Percentiles rank a stretch among this genome's conserved stretches.
Evolutionary conservation across 495 filamentous ascomycete species (phyloP).

Genomic region (Neurospora sp.): DNA sequence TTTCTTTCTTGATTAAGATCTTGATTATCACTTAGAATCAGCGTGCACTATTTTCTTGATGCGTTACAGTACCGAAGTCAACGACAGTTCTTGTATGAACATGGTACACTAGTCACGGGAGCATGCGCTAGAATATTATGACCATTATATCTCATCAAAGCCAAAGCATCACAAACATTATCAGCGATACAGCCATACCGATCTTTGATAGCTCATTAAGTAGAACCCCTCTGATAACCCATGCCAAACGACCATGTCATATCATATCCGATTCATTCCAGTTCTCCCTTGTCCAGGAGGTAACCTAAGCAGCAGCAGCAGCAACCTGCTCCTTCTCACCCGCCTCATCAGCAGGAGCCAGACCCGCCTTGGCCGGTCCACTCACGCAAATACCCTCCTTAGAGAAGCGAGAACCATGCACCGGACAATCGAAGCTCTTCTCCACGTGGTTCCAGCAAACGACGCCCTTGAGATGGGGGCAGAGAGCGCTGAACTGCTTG

Average conservation of each 20-base stretch:
- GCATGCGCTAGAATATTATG: too few relatives aligned
- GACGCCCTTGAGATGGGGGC: conserved; percentile 46
- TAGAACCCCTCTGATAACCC: neutral
- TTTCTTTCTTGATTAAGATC: neutral
- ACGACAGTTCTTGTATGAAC: too few relatives aligned
- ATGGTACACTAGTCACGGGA: too few relatives aligned
- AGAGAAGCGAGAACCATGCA: conserved; percentile 47
- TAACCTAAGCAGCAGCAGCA: neutral
- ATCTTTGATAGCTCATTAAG: too few relatives aligned
- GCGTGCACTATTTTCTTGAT: too few relatives aligned
- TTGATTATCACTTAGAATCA: neutral
- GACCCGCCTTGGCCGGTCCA: conserved; percentile 38
- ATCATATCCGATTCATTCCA: neutral
- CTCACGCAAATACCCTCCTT: conserved; percentile 40
- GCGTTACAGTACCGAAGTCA: too few relatives aligned
- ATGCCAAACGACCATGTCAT: neutral
- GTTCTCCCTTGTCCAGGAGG: too few relatives aligned
- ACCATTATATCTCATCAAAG: too few relatives aligned
- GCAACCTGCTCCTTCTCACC: conserved; percentile 11
- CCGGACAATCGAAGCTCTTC: conserved; percentile 45
- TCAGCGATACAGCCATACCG: too few relatives aligned
- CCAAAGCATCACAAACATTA: too few relatives aligned
- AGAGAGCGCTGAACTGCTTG: conserved; percentile 41
- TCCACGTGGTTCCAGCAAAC: conserved; percentile 46
- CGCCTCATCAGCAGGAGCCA: conserved; percentile 14